Conservation (phyloP, 441 rosid genomes). For the Adansonia gregorii region DNA sequence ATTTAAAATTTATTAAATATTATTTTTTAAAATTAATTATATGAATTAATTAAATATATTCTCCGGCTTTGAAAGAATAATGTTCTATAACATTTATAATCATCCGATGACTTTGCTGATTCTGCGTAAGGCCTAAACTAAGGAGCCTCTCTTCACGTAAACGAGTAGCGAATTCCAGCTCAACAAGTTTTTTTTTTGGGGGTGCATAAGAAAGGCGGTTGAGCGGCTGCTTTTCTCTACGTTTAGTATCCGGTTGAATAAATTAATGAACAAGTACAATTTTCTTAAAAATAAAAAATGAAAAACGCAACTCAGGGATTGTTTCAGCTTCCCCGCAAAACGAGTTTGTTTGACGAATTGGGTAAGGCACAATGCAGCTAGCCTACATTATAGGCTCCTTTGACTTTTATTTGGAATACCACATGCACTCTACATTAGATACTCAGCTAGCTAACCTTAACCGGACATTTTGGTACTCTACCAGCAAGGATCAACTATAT, state of each 20-base stretch:
- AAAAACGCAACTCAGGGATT: not conserved
- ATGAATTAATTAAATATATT: no score
- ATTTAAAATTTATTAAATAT: no score
- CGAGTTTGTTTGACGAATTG: conserved; percentile 1
- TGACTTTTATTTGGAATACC: not conserved
- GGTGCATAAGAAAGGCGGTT: not conserved
- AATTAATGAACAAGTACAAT: not conserved
- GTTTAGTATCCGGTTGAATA: not conserved
- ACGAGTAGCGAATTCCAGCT: conserved; percentile 8
- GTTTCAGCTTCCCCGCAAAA: not conserved
- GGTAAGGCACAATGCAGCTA: not conserved
- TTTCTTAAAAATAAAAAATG: no score
- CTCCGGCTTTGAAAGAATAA: no score
- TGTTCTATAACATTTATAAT: not conserved
- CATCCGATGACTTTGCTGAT: not conserved
- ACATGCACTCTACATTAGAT: not conserved
- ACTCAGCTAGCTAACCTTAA: not conserved
- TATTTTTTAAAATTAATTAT: no score
- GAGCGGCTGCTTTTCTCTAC: not conserved
- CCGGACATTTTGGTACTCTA: not conserved
- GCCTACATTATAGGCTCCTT: not conserved
- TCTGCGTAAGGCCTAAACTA: not conserved
- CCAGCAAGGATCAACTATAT: not conserved
- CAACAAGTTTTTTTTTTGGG: not conserved
- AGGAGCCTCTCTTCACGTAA: conserved; percentile 3